Percentiles rank a stretch among this genome's conserved stretches.
These are phyloP conservation scores for Ceratobasidium sp. DNA, from an alignment of 1,284 basidiomycete species.

Conservation along the genomic window DNA sequence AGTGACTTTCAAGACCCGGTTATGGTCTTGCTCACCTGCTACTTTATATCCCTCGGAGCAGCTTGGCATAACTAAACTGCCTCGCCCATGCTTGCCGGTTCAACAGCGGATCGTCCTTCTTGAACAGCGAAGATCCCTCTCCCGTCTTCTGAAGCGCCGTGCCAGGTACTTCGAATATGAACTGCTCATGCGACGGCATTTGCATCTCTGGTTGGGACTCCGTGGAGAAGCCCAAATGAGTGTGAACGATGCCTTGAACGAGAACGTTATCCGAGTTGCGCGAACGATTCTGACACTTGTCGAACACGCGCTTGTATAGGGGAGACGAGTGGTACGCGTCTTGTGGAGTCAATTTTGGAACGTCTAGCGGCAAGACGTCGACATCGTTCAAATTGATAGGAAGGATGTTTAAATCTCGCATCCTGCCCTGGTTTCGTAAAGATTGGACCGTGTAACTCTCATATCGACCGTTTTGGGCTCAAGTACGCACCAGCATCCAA, in stretches of 20 bases:
- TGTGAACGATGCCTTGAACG: constrained; percentile 14
- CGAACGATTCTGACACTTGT: not conserved
- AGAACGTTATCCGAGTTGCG: not conserved
- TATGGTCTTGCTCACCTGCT: constrained; percentile 64
- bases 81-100: constrained; percentile 5
- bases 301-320: constrained; percentile 5
- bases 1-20: constrained; percentile 61
- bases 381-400: too few species aligned
- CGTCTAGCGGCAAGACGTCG: too few species aligned
- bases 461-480: too few species aligned
- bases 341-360: not conserved
- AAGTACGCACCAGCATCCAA: too few species aligned
- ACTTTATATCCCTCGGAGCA: not conserved
- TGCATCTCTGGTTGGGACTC: not conserved
- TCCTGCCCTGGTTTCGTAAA: too few species aligned
- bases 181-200: not conserved
- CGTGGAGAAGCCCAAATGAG: not conserved
- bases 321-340: constrained; percentile 11
- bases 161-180: not conserved
- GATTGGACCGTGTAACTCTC: too few species aligned
- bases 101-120: not conserved
- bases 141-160: too few species aligned
- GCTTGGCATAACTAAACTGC: not conserved
- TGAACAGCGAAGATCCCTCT: too few species aligned
- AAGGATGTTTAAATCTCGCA: too few species aligned